A percentile compares a stretch with the other conserved stretches of the same genome.
These are phyloP conservation scores for Debaryomyces robertsiae DNA, from an alignment of 1,139 yeast genomes.

Conservation along the genomic window DNA sequence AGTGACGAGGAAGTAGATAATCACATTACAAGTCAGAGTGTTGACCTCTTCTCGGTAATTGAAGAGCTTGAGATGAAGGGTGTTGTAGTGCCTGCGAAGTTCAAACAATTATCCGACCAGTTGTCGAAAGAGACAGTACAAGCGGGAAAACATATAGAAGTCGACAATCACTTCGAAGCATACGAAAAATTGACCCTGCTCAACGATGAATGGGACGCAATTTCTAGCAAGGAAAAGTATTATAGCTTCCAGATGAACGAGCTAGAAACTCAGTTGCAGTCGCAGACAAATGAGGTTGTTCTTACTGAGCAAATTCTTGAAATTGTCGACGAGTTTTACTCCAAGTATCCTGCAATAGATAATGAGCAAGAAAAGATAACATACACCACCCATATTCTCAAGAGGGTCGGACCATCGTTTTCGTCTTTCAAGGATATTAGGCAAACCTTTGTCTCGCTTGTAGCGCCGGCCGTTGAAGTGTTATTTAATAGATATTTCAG, in stretches of 20 bases:
- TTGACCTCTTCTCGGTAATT: slow-evolving; percentile 28
- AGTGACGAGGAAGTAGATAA: slow-evolving; percentile 20
- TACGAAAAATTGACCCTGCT: slow-evolving; percentile 18
- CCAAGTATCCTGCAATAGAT: background rate
- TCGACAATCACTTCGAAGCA: slow-evolving; percentile 15
- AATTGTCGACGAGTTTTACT: slow-evolving; percentile 4
- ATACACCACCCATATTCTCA: slow-evolving; percentile 6
- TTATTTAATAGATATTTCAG: slow-evolving; percentile 16
- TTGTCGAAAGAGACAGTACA: slow-evolving; percentile 1
- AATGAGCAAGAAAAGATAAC: slow-evolving; percentile 6
- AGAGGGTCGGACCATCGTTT: slow-evolving; percentile 1
- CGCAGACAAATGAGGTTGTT: slow-evolving; percentile 2
- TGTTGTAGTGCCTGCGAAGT: slow-evolving; percentile 29
- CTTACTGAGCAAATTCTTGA: background rate
- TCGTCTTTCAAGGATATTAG: slow-evolving; percentile 7
- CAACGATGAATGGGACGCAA: slow-evolving; percentile 20
- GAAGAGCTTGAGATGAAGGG: slow-evolving; percentile 30
- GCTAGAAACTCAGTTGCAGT: slow-evolving; percentile 7
- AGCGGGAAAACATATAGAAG: slow-evolving; percentile 7
- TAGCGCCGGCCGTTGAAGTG: slow-evolving; percentile 7
- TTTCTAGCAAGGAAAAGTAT: slow-evolving; percentile 23
- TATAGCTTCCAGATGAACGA: slow-evolving; percentile 21
- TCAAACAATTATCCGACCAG: slow-evolving; percentile 28
- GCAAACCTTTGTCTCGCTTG: slow-evolving; percentile 14
- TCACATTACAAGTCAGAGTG: slow-evolving; percentile 13